These are phyloP conservation scores for Plasmodium yoelii DNA, from an alignment of 169 alveolate species.

Conservation along the genomic window DNA sequence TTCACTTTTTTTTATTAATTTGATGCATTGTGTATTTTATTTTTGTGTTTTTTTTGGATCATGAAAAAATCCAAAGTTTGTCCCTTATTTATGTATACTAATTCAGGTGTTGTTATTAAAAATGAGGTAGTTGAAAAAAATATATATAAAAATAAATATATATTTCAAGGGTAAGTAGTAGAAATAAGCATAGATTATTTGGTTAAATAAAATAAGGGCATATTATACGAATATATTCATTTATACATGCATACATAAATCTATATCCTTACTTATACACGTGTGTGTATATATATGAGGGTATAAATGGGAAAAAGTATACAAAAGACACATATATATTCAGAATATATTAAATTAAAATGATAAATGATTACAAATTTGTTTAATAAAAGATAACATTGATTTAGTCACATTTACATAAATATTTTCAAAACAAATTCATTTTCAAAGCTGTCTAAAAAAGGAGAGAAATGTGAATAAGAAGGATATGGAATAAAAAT, in stretches of 20 bases:
- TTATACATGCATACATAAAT: slow-evolving; percentile 2
- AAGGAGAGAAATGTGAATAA: neutral
- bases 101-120: neutral
- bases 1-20: slow-evolving; percentile 25
- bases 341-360: neutral
- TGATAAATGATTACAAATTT: neutral
- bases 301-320: neutral
- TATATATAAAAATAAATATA: neutral
- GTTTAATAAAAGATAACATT: neutral
- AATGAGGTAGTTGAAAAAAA: neutral
- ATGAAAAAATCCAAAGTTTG: neutral
- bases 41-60: neutral
- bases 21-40: neutral
- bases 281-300: neutral
- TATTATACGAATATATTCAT: neutral
- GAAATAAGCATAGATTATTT: neutral
- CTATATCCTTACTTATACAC: neutral
- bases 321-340: neutral
- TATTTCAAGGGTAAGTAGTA: neutral
- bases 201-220: neutral
- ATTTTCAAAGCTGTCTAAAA: slow-evolving; percentile 7
- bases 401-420: neutral
- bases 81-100: too few relatives aligned
- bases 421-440: neutral
- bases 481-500: neutral